Evolutionary conservation across 257 asterid genomes (phyloP), one percentile per base, ranked within the genome.

Genomic region (Rauvolfia tetraphylla): DNA sequence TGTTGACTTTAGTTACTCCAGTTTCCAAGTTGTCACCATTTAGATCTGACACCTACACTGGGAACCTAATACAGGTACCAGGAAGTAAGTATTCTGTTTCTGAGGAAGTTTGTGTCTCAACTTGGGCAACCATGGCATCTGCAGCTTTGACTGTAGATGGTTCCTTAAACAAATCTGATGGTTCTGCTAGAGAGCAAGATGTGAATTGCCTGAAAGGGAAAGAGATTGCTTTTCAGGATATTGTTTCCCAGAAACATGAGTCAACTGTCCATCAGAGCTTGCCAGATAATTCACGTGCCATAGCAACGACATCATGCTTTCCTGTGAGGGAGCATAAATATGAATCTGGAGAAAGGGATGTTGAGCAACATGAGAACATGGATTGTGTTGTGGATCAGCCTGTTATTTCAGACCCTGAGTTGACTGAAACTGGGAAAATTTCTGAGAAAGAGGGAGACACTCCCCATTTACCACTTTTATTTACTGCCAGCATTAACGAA

Each of bases 331-430:
- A 69, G 56, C 76, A 80, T 46, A 79, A 57, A 72, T 36, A 46
- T 73, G 56, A 72, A 71, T 61, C 84, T 41, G 72, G 34, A 65
- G 76, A 81, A 73, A 83, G 77, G 65, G 73, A 75, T 31, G 38
- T 54, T 34, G 83, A 84, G 39, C 48, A 66, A 75, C 71, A 39
- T 65, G 66, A 68, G 83, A 58, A 73, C 49, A 31, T 51, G n/a
- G 27, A 27, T 27, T 15, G 83, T 65, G 13, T 31, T 31, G 80
- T 36, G 66, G 82, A 74, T 78, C 65, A 54, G 48, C 79, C 89
- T 76, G 27, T 70, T 75, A 77, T 75, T 80, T 82, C 88, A 69
- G 69, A 70, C 59, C 77, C 79, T 7, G 75, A 78, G 75, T 56
- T 72, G 63, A 68, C 83, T 51, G 82, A 33, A 56, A 81, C 46